phyloP scores from a whole-genome alignment of 768 basidiomycete genomes.

The Sistotremastrum suecicum region DNA sequence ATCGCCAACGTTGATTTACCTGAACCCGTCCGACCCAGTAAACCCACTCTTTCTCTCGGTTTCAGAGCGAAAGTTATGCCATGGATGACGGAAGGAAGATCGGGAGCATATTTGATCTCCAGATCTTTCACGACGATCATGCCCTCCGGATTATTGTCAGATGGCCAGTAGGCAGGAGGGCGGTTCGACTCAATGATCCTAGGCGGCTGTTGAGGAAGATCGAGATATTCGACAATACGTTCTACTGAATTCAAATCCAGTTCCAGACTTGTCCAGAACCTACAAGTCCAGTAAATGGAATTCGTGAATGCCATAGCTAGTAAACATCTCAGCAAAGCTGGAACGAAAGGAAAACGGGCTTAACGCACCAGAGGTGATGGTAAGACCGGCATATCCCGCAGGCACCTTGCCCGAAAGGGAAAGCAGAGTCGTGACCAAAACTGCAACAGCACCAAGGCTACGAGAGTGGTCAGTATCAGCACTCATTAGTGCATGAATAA shows the following conservation, averaged over 20 bases:
- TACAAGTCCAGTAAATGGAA: constrained; percentile 37
- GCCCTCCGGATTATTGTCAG: constrained; percentile 34
- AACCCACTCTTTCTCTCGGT: constrained; percentile 60
- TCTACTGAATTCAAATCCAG: constrained; percentile 80
- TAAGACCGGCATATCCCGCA: constrained; percentile 40
- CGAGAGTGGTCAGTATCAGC: too few species aligned
- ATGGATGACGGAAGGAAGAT: constrained; percentile 69
- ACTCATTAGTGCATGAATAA: too few species aligned
- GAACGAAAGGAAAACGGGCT: constrained; percentile 5
- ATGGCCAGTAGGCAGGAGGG: constrained; percentile 90
- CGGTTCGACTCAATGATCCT: constrained; percentile 57
- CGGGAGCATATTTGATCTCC: constrained; percentile 70
- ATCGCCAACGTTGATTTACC: constrained; percentile 78
- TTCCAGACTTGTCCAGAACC: constrained; percentile 43
- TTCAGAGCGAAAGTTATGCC: constrained; percentile 59
- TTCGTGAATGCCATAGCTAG: constrained; percentile 51
- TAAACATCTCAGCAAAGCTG: constrained; percentile 47
- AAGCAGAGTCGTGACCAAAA: constrained; percentile 65
- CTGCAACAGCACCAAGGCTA: constrained; percentile 50
- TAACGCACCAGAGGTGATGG: constrained; percentile 21
- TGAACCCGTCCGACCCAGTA: constrained; percentile 64
- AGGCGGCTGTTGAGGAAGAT: constrained; percentile 79
- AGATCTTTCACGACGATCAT: constrained; percentile 63
- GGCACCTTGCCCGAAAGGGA: constrained; percentile 42
- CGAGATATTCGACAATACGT: constrained; percentile 81